Conservation (phyloP, 331 rosid genomes). For the Prunus yedoensis region DNA sequence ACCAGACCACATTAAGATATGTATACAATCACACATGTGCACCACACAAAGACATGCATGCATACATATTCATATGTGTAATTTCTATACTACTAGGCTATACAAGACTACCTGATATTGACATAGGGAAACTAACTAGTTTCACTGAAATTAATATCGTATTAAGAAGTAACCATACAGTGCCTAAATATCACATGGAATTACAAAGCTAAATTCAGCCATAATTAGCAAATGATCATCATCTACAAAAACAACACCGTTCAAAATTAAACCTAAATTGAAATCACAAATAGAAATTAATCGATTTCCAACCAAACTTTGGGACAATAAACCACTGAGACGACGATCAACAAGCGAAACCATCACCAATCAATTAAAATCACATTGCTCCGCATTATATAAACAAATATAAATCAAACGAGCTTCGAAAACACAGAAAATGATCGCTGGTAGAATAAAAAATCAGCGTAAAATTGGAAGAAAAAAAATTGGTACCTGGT, state of each 20-base stretch:
- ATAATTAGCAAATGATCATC: not conserved
- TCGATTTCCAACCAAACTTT: not conserved
- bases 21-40: not conserved
- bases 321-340: not conserved
- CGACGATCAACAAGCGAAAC: constrained; percentile 1
- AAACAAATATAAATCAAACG: not conserved
- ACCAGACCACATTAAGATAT: not conserved
- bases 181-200: not conserved
- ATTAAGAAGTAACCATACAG: not conserved
- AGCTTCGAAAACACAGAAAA: constrained; percentile 5
- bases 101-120: not conserved
- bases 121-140: not conserved
- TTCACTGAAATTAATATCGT: not conserved
- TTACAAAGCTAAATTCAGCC: not conserved
- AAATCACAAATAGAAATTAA: not conserved
- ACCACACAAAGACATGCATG: not conserved
- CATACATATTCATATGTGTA: no score
- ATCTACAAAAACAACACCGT: not conserved
- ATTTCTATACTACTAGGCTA: not conserved
- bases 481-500: constrained; percentile 45
- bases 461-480: not conserved
- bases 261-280: not conserved
- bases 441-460: not conserved
- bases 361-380: not conserved
- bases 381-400: not conserved